Percentiles rank a stretch among this genome's conserved stretches.
Evolutionary conservation across 208 protist species (phyloP).

Genomic region (Leishmania braziliensis): DNA sequence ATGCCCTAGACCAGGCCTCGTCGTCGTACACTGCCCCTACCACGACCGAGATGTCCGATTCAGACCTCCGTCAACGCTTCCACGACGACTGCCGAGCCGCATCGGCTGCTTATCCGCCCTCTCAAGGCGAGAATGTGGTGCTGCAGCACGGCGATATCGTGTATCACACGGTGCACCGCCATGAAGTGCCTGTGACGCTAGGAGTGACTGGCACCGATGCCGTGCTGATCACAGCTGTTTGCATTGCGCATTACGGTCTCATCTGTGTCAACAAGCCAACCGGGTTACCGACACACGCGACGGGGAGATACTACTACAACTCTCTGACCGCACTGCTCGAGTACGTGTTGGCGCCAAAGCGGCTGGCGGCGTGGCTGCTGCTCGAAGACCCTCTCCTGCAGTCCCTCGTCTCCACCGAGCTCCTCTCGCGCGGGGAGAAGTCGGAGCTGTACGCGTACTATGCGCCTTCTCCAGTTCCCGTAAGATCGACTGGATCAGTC

Average conservation of each 20-base stretch:
- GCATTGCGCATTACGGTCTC: slow-evolving; percentile 65
- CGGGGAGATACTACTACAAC: slow-evolving; percentile 93
- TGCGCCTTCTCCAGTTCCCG: neutral
- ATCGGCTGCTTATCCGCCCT: neutral
- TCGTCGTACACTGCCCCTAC: neutral
- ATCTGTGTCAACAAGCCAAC: slow-evolving; percentile 74
- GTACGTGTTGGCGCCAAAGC: slow-evolving; percentile 81
- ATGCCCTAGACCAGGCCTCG: neutral
- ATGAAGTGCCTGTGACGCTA: slow-evolving; percentile 91
- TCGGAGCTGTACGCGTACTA: slow-evolving; percentile 73
- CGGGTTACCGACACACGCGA: slow-evolving; percentile 87
- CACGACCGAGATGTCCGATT: neutral
- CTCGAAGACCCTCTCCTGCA: slow-evolving; percentile 68
- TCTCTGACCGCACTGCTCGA: slow-evolving; percentile 88
- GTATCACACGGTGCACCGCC: slow-evolving; percentile 91
- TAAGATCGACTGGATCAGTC: neutral
- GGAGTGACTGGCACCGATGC: slow-evolving; percentile 63
- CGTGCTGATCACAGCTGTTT: slow-evolving; percentile 50
- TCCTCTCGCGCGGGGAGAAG: slow-evolving; percentile 47
- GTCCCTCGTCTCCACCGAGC: slow-evolving; percentile 59
- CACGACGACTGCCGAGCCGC: neutral
- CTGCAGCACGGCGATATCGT: slow-evolving; percentile 85
- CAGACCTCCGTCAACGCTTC: neutral
- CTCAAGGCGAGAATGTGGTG: slow-evolving; percentile 18
- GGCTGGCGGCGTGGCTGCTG: slow-evolving; percentile 67